A percentile compares a stretch with the other conserved stretches of the same genome.
phyloP scores from a whole-genome alignment of 1,284 basidiomycete genomes.

The Cerrena zonata region DNA sequence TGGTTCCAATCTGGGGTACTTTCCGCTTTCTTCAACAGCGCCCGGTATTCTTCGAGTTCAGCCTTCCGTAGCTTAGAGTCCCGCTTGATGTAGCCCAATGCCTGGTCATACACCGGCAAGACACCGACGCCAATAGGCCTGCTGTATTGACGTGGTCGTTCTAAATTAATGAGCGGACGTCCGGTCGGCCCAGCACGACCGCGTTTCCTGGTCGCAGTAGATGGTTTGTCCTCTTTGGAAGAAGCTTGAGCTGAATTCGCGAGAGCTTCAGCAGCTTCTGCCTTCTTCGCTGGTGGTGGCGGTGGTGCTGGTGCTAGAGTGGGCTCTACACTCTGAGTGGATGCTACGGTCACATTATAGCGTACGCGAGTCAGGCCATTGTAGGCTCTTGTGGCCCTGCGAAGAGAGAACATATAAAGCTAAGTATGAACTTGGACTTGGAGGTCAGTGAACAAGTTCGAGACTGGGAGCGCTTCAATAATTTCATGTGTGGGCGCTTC shows the following conservation, averaged over 20 bases:
- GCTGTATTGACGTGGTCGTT: conserved; percentile 56
- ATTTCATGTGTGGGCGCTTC: neutral
- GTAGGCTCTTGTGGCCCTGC: conserved; percentile 20
- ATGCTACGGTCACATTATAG: conserved; percentile 26
- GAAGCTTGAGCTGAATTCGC: conserved; percentile 3
- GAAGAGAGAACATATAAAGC: conserved; percentile 5
- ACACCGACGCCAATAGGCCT: conserved; percentile 61
- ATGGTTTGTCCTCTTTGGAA: conserved; percentile 11
- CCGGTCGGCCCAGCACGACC: conserved; percentile 17
- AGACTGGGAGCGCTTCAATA: neutral
- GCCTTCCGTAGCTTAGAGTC: conserved; percentile 41
- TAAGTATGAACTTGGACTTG: no score
- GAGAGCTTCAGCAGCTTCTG: neutral
- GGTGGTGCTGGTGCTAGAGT: conserved; percentile 15
- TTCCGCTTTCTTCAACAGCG: conserved; percentile 24
- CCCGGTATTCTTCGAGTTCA: conserved; percentile 41
- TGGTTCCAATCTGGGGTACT: conserved; percentile 20
- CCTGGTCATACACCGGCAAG: conserved; percentile 79
- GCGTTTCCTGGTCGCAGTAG: conserved; percentile 10
- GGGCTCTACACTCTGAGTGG: conserved; percentile 12
- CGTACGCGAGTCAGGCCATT: conserved; percentile 19
- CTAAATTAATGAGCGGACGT: conserved; percentile 45
- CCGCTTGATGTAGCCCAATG: conserved; percentile 57
- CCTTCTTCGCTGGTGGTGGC: conserved; percentile 9
- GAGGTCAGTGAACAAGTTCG: neutral